Evolutionary conservation across 768 basidiomycete genomes (phyloP), one percentile per base, ranked within the genome.

Genomic region (Naematelia encephala): DNA sequence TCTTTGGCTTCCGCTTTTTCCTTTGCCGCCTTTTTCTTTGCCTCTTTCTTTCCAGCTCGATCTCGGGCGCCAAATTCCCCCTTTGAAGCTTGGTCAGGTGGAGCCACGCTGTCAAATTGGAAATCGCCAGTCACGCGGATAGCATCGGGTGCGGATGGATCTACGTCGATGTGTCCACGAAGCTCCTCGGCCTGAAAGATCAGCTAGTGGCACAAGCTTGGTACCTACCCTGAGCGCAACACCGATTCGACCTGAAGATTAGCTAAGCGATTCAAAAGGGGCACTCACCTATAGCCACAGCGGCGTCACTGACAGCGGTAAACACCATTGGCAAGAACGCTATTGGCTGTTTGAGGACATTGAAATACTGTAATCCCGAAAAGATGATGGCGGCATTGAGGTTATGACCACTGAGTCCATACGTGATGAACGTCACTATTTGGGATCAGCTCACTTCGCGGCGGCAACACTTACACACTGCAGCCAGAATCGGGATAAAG

Each of bases 331-430:
- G 74, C 1, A 77, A 58, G 21, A 61, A 58, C 5, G 57, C 43
- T 10, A 78, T 62, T 0, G 77, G 77, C 4, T 52, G 39, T 44
- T 64, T 59, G 27, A 78, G 60, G 25, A 76, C 56, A 57, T 84
- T 84, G 78, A 85, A 85, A 22, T 83, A 76, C 59, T 85, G 84
- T 19, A 87, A 72, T 5, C 82, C 80, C 5, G 80, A 77, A 68
- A 87, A 86, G 50, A 87, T 82, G 54, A 80, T 77, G 0, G 84
- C 82, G 1, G 84, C 74, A 55, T 82, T 80, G 34, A 86, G 79
- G 10, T 78, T 64, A 56, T 86, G 83, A 11, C 83, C 84, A 25
- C 78, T 82, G 16, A 86, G 72, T 1, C 81, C 79, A 66, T 87
- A 88, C 0, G 86, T 85, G 60, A 88, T 82, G 83, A 87, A 72